A percentile compares a stretch with the other conserved stretches of the same genome.
phyloP scores from a whole-genome alignment of 2,329 filamentous ascomycete genomes.

The Neofusicoccum ribis region DNA sequence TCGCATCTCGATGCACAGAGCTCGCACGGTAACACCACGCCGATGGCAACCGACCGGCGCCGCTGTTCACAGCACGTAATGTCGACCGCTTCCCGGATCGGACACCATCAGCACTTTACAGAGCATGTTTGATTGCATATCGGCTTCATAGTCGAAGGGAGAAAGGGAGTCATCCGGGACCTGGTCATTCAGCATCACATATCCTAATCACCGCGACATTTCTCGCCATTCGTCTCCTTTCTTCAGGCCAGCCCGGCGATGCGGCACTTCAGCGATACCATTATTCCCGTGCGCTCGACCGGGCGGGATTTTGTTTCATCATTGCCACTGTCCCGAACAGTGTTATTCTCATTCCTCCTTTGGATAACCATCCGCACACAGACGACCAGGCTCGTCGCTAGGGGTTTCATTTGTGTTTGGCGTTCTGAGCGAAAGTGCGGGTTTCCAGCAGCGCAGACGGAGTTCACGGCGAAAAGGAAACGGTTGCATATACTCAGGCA shows the following conservation, averaged over 20 bases:
- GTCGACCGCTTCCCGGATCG: slow-evolving; percentile 1
- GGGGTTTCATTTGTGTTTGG: slow-evolving; percentile 18
- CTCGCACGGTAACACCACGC: neutral
- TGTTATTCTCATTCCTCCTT: neutral
- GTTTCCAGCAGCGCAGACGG: slow-evolving; percentile 8
- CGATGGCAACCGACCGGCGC: neutral
- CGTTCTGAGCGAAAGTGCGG: slow-evolving; percentile 9
- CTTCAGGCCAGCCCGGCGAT: neutral
- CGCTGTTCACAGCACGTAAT: neutral
- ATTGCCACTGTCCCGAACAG: neutral
- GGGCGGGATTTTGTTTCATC: slow-evolving; percentile 8
- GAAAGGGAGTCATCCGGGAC: slow-evolving; percentile 4
- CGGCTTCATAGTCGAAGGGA: neutral
- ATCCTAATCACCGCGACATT: slow-evolving; percentile 5
- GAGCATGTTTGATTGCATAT: slow-evolving; percentile 3
- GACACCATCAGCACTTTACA: neutral
- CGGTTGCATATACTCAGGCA: slow-evolving; percentile 14
- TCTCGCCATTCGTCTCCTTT: slow-evolving; percentile 1
- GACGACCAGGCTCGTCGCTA: slow-evolving; percentile 9
- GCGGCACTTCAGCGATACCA: slow-evolving; percentile 4
- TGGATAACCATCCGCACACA: slow-evolving; percentile 13
- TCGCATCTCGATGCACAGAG: neutral
- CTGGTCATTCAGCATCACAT: neutral
- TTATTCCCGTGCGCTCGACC: slow-evolving; percentile 6
- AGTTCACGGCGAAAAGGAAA: slow-evolving; percentile 15